Evolutionary conservation across 345 rosid species (phyloP).

Genomic region (Crucihimalaya himalaica): DNA sequence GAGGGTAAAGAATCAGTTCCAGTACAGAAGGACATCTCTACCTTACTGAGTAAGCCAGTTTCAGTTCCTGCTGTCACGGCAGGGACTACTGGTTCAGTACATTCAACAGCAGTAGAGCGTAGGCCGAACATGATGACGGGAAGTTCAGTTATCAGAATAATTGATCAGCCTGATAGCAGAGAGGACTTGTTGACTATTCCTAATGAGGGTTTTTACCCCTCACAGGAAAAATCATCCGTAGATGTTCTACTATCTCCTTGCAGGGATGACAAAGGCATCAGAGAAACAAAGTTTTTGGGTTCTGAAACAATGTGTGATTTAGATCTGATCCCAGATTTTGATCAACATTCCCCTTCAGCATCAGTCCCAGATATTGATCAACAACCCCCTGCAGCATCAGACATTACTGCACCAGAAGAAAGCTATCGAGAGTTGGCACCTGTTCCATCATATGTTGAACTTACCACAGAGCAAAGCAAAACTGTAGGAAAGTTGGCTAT

Average conservation of each 20-base stretch:
- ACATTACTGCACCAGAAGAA: conserved; percentile 58
- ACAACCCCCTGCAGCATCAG: conserved; percentile 49
- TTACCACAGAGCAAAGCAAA: conserved; percentile 58
- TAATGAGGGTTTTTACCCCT: conserved; percentile 46
- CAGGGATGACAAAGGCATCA: conserved; percentile 50
- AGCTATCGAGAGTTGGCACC: conserved; percentile 61
- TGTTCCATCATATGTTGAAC: conserved; percentile 74
- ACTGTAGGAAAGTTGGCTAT: conserved; percentile 61
- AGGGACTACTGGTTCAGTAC: conserved; percentile 47
- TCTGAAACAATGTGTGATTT: conserved; percentile 48
- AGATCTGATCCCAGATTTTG: conserved; percentile 50
- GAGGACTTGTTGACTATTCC: conserved; percentile 49
- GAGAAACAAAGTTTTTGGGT: conserved; percentile 47
- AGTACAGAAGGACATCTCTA: conserved; percentile 55
- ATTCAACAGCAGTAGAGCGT: conserved; percentile 38
- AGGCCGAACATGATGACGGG: conserved; percentile 52
- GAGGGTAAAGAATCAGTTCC: conserved; percentile 52
- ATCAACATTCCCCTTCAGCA: conserved; percentile 52
- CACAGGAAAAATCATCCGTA: conserved; percentile 52
- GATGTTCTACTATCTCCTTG: conserved; percentile 54
- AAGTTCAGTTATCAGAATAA: conserved; percentile 43
- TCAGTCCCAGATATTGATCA: conserved; percentile 54
- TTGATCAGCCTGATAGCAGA: conserved; percentile 49
- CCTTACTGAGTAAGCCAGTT: conserved; percentile 50
- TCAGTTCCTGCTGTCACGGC: conserved; percentile 42